phyloP scores from a whole-genome alignment of 1,139 yeast genomes.

The Yamadazyma dushanensis region DNA sequence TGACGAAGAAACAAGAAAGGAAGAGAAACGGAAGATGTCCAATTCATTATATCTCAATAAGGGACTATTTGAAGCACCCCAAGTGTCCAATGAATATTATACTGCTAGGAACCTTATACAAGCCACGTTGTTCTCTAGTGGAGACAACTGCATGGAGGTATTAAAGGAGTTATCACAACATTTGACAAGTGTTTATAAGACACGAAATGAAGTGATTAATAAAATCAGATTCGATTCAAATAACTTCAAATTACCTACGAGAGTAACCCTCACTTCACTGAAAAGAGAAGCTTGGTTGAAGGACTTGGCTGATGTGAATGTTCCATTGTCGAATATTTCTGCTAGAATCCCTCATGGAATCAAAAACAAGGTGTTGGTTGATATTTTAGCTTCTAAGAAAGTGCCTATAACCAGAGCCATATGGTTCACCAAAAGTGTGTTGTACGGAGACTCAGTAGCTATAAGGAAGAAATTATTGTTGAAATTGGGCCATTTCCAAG shows the following conservation, averaged over 20 bases:
- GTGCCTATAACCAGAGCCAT: slow-evolving; percentile 79
- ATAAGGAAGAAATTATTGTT: slow-evolving; percentile 51
- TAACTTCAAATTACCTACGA: slow-evolving; percentile 73
- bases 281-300: slow-evolving; percentile 82
- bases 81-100: slow-evolving; percentile 53
- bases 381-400: slow-evolving; percentile 61
- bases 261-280: slow-evolving; percentile 86
- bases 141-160: slow-evolving; percentile 38
- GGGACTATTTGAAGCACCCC: slow-evolving; percentile 55
- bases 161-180: slow-evolving; percentile 46
- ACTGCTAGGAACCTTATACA: slow-evolving; percentile 54
- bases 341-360: slow-evolving; percentile 92
- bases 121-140: slow-evolving; percentile 41
- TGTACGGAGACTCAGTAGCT: slow-evolving; percentile 76
- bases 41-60: slow-evolving; percentile 39
- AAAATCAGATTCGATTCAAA: slow-evolving; percentile 54
- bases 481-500: slow-evolving; percentile 15
- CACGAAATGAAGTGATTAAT: slow-evolving; percentile 63
- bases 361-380: slow-evolving; percentile 68
- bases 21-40: slow-evolving; percentile 28
- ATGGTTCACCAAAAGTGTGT: slow-evolving; percentile 88
- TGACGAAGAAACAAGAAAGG: slow-evolving; percentile 26
- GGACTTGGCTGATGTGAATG: slow-evolving; percentile 67
- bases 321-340: slow-evolving; percentile 67
- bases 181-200: slow-evolving; percentile 62